These are phyloP conservation scores for Backusella psychrophila DNA, from an alignment of 192 early-diverging fungal genomes.

Conservation along the genomic window DNA sequence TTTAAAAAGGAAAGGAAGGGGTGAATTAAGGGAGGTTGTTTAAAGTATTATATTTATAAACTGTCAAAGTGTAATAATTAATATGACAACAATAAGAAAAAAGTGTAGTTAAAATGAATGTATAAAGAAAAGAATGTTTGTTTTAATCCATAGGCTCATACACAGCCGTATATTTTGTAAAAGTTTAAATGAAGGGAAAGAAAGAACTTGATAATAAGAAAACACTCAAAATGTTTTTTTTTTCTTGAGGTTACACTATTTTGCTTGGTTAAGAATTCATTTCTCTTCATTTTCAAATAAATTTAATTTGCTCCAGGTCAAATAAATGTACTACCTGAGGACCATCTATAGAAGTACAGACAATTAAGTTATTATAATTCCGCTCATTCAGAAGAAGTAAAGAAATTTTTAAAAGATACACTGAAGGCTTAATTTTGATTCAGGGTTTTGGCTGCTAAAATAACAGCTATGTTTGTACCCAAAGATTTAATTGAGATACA, in stretches of 20 bases:
- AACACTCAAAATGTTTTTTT: background rate
- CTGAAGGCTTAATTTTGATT: conserved; percentile 60
- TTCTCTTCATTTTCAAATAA: conserved; percentile 68
- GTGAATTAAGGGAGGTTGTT: conserved; percentile 7
- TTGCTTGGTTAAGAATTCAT: conserved; percentile 41
- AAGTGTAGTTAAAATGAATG: background rate
- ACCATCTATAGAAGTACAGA: conserved; percentile 46
- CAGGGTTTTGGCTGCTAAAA: conserved; percentile 45
- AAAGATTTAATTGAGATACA: conserved; percentile 83
- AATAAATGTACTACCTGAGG: conserved; percentile 76
- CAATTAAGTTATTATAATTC: background rate
- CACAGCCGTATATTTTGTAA: background rate
- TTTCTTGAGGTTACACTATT: background rate
- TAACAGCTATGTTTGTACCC: conserved; percentile 59
- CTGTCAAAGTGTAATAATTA: conserved; percentile 8
- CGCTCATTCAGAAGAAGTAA: background rate
- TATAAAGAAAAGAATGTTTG: background rate
- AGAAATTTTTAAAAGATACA: conserved; percentile 29
- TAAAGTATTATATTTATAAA: background rate
- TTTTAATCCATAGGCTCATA: background rate
- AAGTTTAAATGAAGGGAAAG: background rate
- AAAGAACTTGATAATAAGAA: background rate
- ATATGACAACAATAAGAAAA: background rate
- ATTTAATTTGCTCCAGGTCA: conserved; percentile 76
- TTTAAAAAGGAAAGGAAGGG: background rate